phyloP scores from a whole-genome alignment of 129 eudicot species.

The Escallonia herrerae region DNA sequence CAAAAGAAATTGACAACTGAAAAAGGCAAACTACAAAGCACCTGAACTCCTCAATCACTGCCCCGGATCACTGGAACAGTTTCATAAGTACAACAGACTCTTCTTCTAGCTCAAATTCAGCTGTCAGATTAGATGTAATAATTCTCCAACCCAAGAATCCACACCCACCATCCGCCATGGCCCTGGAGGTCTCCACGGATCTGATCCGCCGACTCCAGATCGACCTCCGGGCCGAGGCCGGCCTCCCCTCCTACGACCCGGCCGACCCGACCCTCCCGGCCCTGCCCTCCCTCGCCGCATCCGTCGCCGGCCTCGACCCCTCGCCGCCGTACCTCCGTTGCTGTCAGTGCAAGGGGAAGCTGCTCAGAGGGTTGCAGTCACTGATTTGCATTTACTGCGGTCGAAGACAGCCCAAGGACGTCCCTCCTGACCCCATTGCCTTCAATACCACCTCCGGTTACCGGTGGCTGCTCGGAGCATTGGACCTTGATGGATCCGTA shows the following conservation, averaged over 20 bases:
- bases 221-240: slow-evolving; percentile 46
- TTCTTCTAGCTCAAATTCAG: background rate
- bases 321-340: slow-evolving; percentile 41
- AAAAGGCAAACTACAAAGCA: background rate
- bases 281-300: slow-evolving; percentile 34
- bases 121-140: too few species aligned
- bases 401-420: slow-evolving; percentile 28
- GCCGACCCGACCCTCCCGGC: slow-evolving; percentile 39
- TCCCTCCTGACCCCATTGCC: slow-evolving; percentile 38
- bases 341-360: slow-evolving; percentile 45
- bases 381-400: slow-evolving; percentile 75
- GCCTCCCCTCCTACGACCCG: slow-evolving; percentile 44
- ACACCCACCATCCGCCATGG: slow-evolving; percentile 18
- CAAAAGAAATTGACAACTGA: background rate
- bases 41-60: background rate
- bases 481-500: slow-evolving; percentile 66
- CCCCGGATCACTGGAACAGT: background rate
- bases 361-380: slow-evolving; percentile 61
- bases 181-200: slow-evolving; percentile 32
- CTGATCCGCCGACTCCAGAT: slow-evolving; percentile 49
- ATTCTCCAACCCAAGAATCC: background rate
- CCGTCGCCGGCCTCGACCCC: slow-evolving; percentile 39
- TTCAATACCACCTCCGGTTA: slow-evolving; percentile 51
- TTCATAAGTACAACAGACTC: background rate
- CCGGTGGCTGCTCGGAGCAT: slow-evolving; percentile 52